Evolutionary conservation across 164 flowering plant genomes (phyloP).

Genomic region (Aristolochia contorta): DNA sequence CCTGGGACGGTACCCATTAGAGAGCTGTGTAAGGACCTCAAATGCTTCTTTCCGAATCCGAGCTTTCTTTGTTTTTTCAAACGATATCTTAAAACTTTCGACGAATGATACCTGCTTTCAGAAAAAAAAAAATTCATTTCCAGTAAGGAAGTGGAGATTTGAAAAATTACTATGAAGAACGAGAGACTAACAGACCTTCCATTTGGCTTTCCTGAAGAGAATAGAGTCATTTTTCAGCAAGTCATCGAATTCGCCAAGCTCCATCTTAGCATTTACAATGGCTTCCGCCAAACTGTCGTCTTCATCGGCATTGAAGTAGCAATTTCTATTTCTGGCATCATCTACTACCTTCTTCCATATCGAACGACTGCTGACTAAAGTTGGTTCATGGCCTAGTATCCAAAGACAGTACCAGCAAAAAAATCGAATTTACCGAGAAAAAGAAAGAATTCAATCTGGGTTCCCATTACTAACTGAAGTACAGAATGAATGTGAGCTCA

Average conservation of each 20-base stretch:
- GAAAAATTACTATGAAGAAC: too few relatives aligned
- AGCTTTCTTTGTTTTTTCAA: constrained; percentile 6
- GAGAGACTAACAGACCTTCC: constrained; percentile 48
- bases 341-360: constrained; percentile 27
- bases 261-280: constrained; percentile 1
- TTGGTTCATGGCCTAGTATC: constrained; percentile 27
- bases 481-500: too few relatives aligned
- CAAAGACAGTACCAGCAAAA: constrained; percentile 28
- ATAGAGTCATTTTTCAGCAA: constrained; percentile 36
- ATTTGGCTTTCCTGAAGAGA: constrained; percentile 40
- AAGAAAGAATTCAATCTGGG: too few relatives aligned
- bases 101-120: constrained; percentile 22
- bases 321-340: constrained; percentile 24
- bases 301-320: constrained; percentile 22
- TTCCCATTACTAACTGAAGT: too few relatives aligned
- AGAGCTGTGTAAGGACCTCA: constrained; percentile 21
- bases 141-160: too few relatives aligned
- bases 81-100: constrained; percentile 23
- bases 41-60: constrained; percentile 12
- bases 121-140: background rate
- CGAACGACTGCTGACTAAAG: constrained; percentile 17
- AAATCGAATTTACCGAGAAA: too few relatives aligned
- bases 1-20: constrained; percentile 32
- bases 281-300: constrained; percentile 15
- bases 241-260: constrained; percentile 9